Percentiles rank a stretch among this genome's conserved stretches.
These are phyloP conservation scores for Stagonosporopsis rhizophila DNA, from an alignment of 2,329 filamentous ascomycete genomes.

Conservation along the genomic window DNA sequence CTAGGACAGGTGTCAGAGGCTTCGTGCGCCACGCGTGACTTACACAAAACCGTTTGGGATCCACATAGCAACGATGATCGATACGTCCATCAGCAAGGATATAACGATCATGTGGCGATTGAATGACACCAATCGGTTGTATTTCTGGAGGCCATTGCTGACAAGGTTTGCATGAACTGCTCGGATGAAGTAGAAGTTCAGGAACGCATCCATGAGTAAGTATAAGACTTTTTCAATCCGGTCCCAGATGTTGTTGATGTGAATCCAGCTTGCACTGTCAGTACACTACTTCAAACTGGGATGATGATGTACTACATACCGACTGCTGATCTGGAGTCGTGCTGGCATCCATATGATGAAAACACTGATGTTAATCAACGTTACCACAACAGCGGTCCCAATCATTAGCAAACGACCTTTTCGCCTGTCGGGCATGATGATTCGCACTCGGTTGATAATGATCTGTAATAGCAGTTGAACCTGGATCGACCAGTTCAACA, in stretches of 20 bases:
- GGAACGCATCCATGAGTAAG: constrained; percentile 29
- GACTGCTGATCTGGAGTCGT: constrained; percentile 31
- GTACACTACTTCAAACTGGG: not conserved
- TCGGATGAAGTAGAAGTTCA: constrained; percentile 39
- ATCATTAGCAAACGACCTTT: constrained; percentile 26
- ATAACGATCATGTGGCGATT: constrained; percentile 36
- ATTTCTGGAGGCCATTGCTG: constrained; percentile 36
- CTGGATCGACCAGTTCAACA: constrained; percentile 37
- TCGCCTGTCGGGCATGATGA: constrained; percentile 30
- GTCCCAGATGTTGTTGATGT: constrained; percentile 37
- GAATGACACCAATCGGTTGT: constrained; percentile 35
- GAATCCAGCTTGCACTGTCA: constrained; percentile 22
- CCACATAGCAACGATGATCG: constrained; percentile 54
- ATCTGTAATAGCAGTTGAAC: constrained; percentile 42
- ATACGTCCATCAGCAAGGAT: constrained; percentile 38
- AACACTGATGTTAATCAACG: constrained; percentile 41
- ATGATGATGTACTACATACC: constrained; percentile 1
- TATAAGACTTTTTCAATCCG: constrained; percentile 38
- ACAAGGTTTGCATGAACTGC: constrained; percentile 36
- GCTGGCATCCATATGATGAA: constrained; percentile 41
- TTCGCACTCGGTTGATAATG: constrained; percentile 38
- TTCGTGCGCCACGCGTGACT: constrained; percentile 2
- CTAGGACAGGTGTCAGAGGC: too few species aligned
- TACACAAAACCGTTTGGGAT: constrained; percentile 51
- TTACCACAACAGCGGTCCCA: constrained; percentile 24